Evolutionary conservation across 495 filamentous ascomycete genomes (phyloP).

Genomic region (Neurospora sp.): DNA sequence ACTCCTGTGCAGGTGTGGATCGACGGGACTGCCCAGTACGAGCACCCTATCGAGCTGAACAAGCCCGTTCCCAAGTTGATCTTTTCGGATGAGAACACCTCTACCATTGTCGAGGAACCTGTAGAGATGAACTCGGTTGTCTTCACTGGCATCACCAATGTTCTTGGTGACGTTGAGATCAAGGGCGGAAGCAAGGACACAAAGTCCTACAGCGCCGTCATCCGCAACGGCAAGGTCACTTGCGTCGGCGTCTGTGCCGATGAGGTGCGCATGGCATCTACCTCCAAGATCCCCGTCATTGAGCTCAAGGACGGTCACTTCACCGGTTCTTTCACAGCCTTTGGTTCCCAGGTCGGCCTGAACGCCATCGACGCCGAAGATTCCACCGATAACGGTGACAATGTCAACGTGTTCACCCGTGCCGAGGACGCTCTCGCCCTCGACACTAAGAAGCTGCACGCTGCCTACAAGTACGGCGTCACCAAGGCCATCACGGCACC

Average conservation of each 20-base stretch:
- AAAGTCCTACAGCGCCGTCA: constrained; percentile 25
- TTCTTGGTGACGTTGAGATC: constrained; percentile 20
- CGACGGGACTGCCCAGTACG: constrained; percentile 45
- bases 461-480: constrained; percentile 33
- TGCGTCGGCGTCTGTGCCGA: constrained; percentile 39
- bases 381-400: constrained; percentile 36
- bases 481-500: constrained; percentile 38
- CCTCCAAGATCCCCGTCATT: constrained; percentile 25
- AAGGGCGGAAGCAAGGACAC: neutral
- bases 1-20: constrained; percentile 55
- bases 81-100: constrained; percentile 18
- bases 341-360: constrained; percentile 43
- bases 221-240: constrained; percentile 37
- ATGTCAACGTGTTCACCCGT: constrained; percentile 29
- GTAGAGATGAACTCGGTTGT: constrained; percentile 27
- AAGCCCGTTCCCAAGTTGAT: constrained; percentile 24
- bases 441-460: constrained; percentile 35
- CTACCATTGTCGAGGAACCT: constrained; percentile 24
- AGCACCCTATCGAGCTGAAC: constrained; percentile 30
- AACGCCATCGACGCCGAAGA: constrained; percentile 45
- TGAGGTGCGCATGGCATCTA: constrained; percentile 21
- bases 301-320: constrained; percentile 45
- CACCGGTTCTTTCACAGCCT: constrained; percentile 43
- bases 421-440: constrained; percentile 35
- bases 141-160: constrained; percentile 37